Evolutionary conservation across 805 yeast species (phyloP), one percentile per base, ranked within the genome.

Genomic region (Metschnikowia reukaufii): DNA sequence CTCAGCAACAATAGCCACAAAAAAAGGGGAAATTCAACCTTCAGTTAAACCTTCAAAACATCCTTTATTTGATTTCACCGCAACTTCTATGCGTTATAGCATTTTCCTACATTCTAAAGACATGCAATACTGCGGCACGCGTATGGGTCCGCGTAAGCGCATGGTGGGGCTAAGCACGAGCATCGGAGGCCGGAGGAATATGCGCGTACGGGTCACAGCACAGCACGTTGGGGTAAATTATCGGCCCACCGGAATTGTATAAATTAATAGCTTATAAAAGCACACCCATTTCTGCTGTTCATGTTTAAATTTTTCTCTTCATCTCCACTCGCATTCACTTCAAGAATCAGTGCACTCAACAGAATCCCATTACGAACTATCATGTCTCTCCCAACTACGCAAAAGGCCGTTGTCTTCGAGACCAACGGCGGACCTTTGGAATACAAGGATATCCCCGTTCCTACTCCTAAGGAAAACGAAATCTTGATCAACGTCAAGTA

Each of bases 351-450:
- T 20, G 31, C 40, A 19, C 6, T 30, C 15, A 42, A 21, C 35
- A 8, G 39, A 36, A 36, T n/a, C n/a, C n/a, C n/a, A n/a, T n/a
- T n/a, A n/a, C n/a, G n/a, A n/a, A n/a, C n/a, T n/a, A n/a, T 36
- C 30, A 56, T 55, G 59, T 36, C 58, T 10, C 58, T 72, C 47
- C 76, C 77, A 47, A 58, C 58, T 44, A 69, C 73, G 37, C 76
- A 72, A 60, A 70, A 72, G 55, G 77, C 76, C 25, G 65, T 72
- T 45, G 59, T 72, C 50, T 72, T 72, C 46, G 74, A 70, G 56
- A 63, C 65, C 45, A 66, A 66, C 57, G 72, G 72, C 45, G 76
- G 77, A 50, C 73, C 72, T 37, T 67, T 72, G 54, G 52, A 56
- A 40, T 70, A 68, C 61, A 66, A 64, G 56, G 73, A 59, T 42